These are phyloP conservation scores for Aspergillus spinulosporus DNA, from an alignment of 2,329 filamentous ascomycete genomes.

Conservation along the genomic window DNA sequence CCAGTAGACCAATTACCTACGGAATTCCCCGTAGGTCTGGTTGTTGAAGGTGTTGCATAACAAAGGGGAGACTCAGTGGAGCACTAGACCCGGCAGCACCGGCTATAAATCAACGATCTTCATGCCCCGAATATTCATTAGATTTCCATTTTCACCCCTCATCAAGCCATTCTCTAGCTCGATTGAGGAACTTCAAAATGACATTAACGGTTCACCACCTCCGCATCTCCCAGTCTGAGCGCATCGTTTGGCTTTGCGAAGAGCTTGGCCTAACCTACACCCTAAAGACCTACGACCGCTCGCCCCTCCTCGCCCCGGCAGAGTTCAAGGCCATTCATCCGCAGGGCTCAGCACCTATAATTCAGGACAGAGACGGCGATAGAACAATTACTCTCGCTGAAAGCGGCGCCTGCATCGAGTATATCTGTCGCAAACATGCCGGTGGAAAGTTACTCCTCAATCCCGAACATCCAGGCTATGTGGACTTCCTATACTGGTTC, in stretches of 20 bases:
- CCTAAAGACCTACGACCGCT: slow-evolving; percentile 49
- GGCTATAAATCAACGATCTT: too few relatives aligned
- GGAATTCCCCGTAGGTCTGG: too few relatives aligned
- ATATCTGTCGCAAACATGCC: slow-evolving; percentile 59
- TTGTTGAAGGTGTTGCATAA: too few relatives aligned
- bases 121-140: too few relatives aligned
- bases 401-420: slow-evolving; percentile 61
- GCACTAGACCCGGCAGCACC: too few relatives aligned
- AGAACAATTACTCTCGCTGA: slow-evolving; percentile 56
- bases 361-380: slow-evolving; percentile 53
- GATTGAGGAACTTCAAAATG: not conserved
- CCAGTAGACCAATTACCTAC: too few relatives aligned
- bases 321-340: slow-evolving; percentile 50
- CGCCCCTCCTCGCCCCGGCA: slow-evolving; percentile 45
- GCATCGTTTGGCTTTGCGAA: slow-evolving; percentile 65
- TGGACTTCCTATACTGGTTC: slow-evolving; percentile 66
- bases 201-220: slow-evolving; percentile 49
- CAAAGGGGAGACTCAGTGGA: too few relatives aligned
- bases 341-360: slow-evolving; percentile 59
- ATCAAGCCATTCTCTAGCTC: not conserved
- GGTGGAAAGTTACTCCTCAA: slow-evolving; percentile 50
- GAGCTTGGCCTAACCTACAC: slow-evolving; percentile 60
- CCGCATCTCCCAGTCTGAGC: slow-evolving; percentile 62
- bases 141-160: not conserved
- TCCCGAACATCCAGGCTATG: slow-evolving; percentile 52